Evolutionary conservation across 495 filamentous ascomycete species (phyloP), one percentile per base, ranked within the genome.

Genomic region (Lasiosphaeria miniovina): DNA sequence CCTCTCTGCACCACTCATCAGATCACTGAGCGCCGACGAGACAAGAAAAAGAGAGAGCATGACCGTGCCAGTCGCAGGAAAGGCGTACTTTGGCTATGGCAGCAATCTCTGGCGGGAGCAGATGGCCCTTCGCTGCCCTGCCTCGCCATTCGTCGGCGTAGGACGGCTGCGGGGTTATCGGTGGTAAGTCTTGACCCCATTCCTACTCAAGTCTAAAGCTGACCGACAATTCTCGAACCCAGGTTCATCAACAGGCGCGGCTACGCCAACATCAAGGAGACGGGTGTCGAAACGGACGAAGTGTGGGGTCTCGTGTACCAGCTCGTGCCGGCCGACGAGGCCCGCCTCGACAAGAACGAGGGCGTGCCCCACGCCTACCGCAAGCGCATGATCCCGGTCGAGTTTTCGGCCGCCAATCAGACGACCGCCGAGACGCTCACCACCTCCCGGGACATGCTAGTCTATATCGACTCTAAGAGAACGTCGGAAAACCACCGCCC

Each of bases 251-350:
- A 78, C 62, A 55, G 61, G 10, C 67, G 75, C 1, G 74, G 76
- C 11, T 76, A 71, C 43, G 76, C 76, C 36, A 79, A 77, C 62
- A 65, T 78, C 15, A 67, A 71, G n/a, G 17, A 46, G n/a, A 59
- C 50, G 4, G 54, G 31, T 17, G 32, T 49, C 32, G 54, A 54
- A 2, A 57, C 9, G n/a, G 63, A 64, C 34, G 64, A 70, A 31
- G 74, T 79, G 32, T 79, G 75, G 63, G 77, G 77, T 24, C 46
- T 78, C 3, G 49, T 78, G 4, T 80, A 77, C 51, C 63, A 58
- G 24, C 59, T 80, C 6, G 63, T 66, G 32, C 54, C 63, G 0
- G 15, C 51, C 4, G 76, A 78, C 61, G 72, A 75, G 50, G 52
- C 43, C 0, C 48, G 6, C 14, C 62, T 79, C 4, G 75, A 79